Base-by-base conservation (phyloP, 495 filamentous ascomycete genomes). In the Talaromyces liani region DNA sequence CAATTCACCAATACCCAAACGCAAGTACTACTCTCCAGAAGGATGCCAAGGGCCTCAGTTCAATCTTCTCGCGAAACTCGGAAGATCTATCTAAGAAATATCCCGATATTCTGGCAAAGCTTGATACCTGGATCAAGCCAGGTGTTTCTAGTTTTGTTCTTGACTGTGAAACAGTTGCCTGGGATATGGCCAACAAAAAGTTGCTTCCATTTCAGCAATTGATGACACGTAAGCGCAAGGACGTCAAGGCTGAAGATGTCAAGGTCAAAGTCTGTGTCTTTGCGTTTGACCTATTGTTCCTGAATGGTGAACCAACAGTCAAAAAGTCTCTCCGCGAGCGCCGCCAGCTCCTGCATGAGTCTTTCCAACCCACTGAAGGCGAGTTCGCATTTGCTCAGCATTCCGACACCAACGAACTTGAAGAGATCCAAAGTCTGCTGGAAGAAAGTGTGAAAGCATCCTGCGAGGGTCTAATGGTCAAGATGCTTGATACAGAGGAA, bases 251-350 rank as follows among this genome's bases (percentile, higher is more conserved):
- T n/a, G 93, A 97, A 69, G 95, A 98, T 64, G 87, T 98, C 45
- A 97, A 94, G 71, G 88, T 98, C 75, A 94, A 96, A 70, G 94
- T 98, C 59, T 98, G 93, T 74, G 91, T 98, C 31, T 98, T 96
- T 72, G 94, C 95, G 4, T 98, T 98, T 73, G 94, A 98, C 72
- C 74, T 98, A 25, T 81, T 98, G 6, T 98, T 91, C 73, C 79
- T 97, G 59, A 97, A 98, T 68, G 95, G 92, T 57, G 90, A 97
- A 81, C 80, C 93, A 2, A 80, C 93, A 10, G 93, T 97, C 33
- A 87, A 91, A 70, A 95, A 96, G 73, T 76, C 91, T 0, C 84
- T 98, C 7, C 85, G 92, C 33, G 90, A 97, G 67, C 87, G 94
- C 18, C 86, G 94, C 14, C 84, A 91, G 64, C 80, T 92, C 12